These are phyloP conservation scores for Ascoidea tarda DNA, from an alignment of 805 yeast genomes.

Conservation along the genomic window DNA sequence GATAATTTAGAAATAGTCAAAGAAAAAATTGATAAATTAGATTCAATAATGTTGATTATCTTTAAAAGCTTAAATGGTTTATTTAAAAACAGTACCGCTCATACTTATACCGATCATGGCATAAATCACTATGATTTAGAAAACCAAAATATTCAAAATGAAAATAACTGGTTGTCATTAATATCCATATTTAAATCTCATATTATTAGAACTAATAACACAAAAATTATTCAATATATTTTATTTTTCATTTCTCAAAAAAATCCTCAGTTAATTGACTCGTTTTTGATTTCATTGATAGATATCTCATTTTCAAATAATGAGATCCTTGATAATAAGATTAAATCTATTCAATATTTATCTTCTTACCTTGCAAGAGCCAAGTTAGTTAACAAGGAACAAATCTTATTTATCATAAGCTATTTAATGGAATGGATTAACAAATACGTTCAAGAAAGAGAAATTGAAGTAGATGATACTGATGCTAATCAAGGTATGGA, in stretches of 20 bases:
- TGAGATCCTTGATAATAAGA: slow-evolving; percentile 59
- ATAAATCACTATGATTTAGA: slow-evolving; percentile 18
- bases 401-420: slow-evolving; percentile 69
- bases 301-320: slow-evolving; percentile 67
- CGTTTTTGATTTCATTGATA: slow-evolving; percentile 66
- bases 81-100: slow-evolving; percentile 17
- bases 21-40: slow-evolving; percentile 55
- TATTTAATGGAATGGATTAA: slow-evolving; percentile 76
- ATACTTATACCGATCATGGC: too few relatives aligned
- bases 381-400: slow-evolving; percentile 50
- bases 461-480: slow-evolving; percentile 54
- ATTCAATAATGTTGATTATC: slow-evolving; percentile 46
- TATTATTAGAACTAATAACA: slow-evolving; percentile 82
- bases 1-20: slow-evolving; percentile 33
- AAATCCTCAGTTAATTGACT: slow-evolving; percentile 71
- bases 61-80: slow-evolving; percentile 33
- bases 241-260: slow-evolving; percentile 72
- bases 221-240: slow-evolving; percentile 76
- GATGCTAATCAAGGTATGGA: slow-evolving; percentile 60
- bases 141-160: slow-evolving; percentile 43
- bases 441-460: slow-evolving; percentile 72
- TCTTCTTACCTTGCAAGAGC: slow-evolving; percentile 88
- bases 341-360: slow-evolving; percentile 84
- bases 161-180: slow-evolving; percentile 61
- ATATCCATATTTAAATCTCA: slow-evolving; percentile 69